Base-by-base conservation (phyloP, 305 asterid species). In the Rubia occidens region DNA sequence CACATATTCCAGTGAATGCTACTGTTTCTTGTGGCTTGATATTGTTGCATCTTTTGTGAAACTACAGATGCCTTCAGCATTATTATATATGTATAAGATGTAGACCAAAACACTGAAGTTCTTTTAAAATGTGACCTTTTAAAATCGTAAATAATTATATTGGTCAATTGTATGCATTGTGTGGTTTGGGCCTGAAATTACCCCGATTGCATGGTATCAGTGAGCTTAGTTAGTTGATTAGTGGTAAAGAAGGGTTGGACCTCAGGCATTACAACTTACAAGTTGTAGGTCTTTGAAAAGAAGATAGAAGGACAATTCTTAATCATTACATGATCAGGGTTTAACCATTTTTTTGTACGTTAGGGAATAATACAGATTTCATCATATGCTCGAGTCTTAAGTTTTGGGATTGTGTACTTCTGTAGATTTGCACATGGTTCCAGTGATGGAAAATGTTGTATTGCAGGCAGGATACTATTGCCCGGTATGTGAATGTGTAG, bases 391-490 rank as follows among this genome's bases (percentile, higher is more conserved):
- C 9, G 3, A 21, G 11, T 45, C 58, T 37, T n/a, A 6, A 32
- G 9, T 9, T 56, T 58, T n/a, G 45, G 18, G 75, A 29, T 72
- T 37, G 61, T 5, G 55, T 5, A 10, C 60, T 54, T 54, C 29
- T 60, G 18, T 49, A 15, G 55, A 49, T 47, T 15, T 70, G 53
- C 55, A 56, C 39, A 61, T 49, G 43, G 55, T 49, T 75, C 45
- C 61, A 65, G 62, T 70, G 70, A 72, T 66, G 18, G 18, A 71
- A 45, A 69, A 64, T 32, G 20, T 79, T 69, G 67, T 79, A n/a
- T 72, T 84, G 83, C 95, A 93, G 98, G 96, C 97, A 70, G 97
- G 97, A 74, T 89, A 91, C 82, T 91, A 20, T 78, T 91, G 97
- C 85, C 84, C 91, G 47, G 97, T 91, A 65, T 91, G 97, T 71